Percentiles rank a stretch among this genome's conserved stretches.
phyloP scores from a whole-genome alignment of 2,329 filamentous ascomycete genomes.

The Penicillium hordei region DNA sequence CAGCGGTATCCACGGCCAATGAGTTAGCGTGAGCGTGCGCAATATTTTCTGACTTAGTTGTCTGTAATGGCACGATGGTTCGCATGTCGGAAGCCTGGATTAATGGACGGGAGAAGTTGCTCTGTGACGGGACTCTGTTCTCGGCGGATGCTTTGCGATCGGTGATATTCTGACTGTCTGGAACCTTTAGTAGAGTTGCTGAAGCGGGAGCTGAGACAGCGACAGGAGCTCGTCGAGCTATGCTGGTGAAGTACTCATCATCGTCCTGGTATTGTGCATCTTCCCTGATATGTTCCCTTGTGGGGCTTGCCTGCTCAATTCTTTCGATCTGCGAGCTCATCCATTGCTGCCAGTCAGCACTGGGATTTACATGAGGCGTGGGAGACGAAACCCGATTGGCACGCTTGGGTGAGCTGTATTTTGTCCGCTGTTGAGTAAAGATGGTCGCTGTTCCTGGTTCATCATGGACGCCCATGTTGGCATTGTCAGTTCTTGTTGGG shows the following conservation, averaged over 20 bases:
- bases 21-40: conserved; percentile 3
- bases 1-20: neutral
- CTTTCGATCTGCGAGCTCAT: conserved; percentile 39
- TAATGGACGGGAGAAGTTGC: conserved; percentile 42
- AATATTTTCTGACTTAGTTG: conserved; percentile 4
- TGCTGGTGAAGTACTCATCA: conserved; percentile 16
- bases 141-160: neutral
- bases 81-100: conserved; percentile 34
- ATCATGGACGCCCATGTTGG: conserved; percentile 12
- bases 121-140: conserved; percentile 17
- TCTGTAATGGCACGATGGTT: conserved; percentile 20
- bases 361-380: conserved; percentile 21
- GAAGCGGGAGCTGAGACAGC: neutral
- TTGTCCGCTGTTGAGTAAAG: conserved; percentile 31
- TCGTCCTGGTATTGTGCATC: conserved; percentile 38
- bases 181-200: neutral
- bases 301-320: conserved; percentile 28
- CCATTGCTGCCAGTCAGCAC: conserved; percentile 41
- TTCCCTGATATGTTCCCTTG: conserved; percentile 41
- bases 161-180: neutral
- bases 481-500: conserved; percentile 16
- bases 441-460: conserved; percentile 42
- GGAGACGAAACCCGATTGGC: neutral
- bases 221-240: conserved; percentile 8
- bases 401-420: conserved; percentile 35